Evolutionary conservation across 306 rosid species (phyloP).

Genomic region (Trichosanthes cucumerina): DNA sequence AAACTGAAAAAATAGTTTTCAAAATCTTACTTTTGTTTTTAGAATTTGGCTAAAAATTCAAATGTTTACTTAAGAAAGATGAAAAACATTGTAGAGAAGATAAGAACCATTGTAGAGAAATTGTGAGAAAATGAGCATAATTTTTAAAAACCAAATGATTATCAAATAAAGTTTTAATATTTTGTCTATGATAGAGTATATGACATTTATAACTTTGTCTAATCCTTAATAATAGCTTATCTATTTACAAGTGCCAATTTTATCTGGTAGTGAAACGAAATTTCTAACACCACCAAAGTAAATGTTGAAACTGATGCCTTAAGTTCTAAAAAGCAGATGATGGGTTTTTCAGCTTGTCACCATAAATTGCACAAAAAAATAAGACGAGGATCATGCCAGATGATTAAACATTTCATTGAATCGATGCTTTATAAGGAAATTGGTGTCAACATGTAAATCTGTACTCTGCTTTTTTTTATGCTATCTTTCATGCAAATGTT

Average conservation of each 20-base stretch:
- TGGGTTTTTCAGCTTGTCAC: background rate
- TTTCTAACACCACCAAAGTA: background rate
- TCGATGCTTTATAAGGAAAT: background rate
- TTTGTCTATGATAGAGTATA: background rate
- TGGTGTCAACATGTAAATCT: background rate
- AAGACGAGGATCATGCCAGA: background rate
- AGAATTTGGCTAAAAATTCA: too few species aligned
- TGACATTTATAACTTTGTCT: background rate
- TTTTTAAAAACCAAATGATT: too few species aligned
- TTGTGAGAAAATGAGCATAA: too few species aligned
- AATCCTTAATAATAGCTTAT: background rate
- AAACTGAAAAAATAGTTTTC: too few species aligned
- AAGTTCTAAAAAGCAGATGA: background rate
- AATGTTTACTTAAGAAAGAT: too few species aligned
- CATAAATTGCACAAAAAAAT: background rate
- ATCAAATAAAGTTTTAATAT: too few species aligned
- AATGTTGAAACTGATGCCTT: too few species aligned
- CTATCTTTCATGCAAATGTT: background rate
- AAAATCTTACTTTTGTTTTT: too few species aligned
- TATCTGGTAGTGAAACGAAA: slow-evolving; percentile 1
- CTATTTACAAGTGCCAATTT: background rate
- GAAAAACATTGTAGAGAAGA: too few species aligned
- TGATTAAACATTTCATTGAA: background rate
- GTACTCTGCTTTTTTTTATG: background rate
- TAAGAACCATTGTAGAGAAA: too few species aligned